Evolutionary conservation across 202 grass and related monocot genomes (phyloP), one percentile per base, ranked within the genome.

Genomic region (Hordeum pubiflorum): DNA sequence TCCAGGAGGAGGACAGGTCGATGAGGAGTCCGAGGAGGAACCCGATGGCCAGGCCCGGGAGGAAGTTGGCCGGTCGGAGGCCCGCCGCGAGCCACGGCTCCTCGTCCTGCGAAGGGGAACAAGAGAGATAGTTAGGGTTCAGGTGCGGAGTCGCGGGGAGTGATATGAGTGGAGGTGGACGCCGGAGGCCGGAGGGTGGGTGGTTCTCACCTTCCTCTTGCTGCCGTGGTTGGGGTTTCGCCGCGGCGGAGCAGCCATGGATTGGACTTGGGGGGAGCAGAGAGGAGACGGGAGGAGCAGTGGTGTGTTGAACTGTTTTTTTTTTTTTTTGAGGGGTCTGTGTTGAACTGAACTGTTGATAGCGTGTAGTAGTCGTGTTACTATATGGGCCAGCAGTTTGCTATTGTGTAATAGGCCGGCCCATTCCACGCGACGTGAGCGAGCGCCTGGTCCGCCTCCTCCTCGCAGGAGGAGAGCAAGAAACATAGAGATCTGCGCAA

Each of bases 1-100:
- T 78, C 83, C 77, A 84, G 14, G 79, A 82, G 7, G 91, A 86
- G 48, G 92, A 86, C 0, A 93, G 69, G 68, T 95, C 92, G 8
- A 93, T 1, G 78, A 95, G 85, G 27, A 95, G 55, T 3, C 92
- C 92, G 1, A 98, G 75, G n/a, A 98, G 73, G 78, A 98, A 94
- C 2, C 92, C 92, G 15, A 98, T 91, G 23, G 86, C 65, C 50
- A 95, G 39, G 2, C 95, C 92, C 4, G 92, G 92, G 32, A 98
- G 86, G 69, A 93, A 85, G 54, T 91, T 91, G 67, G 77, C 85
- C 60, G 88, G 88, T 69, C 80, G 91, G 18, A 95, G 17, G 70
- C 90, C 87, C 78, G 73, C 81, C 38, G 95, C 92, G 18, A 98
- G 82, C 92, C 92, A 98, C 87, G 84, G 92, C 33, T 98, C 90